Conservation (phyloP, 2,329 filamentous ascomycete species). For the Camillea tinctor region DNA sequence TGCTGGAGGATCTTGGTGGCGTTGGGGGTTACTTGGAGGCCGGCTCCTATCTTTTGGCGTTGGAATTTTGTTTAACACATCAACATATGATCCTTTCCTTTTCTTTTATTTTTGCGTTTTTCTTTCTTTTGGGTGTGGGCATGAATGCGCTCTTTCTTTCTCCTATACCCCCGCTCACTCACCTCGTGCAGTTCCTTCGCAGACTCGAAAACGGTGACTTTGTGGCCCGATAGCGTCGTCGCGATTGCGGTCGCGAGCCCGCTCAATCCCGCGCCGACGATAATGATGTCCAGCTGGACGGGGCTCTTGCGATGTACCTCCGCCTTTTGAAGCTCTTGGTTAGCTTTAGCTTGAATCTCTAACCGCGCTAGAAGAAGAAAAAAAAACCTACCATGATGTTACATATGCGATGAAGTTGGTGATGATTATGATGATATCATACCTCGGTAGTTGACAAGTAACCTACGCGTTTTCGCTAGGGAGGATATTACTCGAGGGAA, state of each 20-base stretch:
- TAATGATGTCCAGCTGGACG: conserved; percentile 34
- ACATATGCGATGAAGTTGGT: not conserved
- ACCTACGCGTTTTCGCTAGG: not conserved
- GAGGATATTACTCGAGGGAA: not conserved
- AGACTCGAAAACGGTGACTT: conserved; percentile 42
- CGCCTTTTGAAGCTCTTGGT: not conserved
- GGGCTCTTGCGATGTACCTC: not conserved
- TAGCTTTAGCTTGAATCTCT: not conserved
- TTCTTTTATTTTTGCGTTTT: no score
- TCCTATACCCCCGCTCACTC: conserved; percentile 3
- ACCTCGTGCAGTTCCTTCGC: conserved; percentile 41
- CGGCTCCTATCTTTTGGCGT: conserved; percentile 45
- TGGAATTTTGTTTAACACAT: not conserved
- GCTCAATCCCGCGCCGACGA: conserved; percentile 43
- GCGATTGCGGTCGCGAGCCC: conserved; percentile 42
- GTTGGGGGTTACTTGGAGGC: conserved; percentile 53
- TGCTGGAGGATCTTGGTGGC: conserved; percentile 47
- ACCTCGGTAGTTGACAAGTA: not conserved
- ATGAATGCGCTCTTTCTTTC: not conserved
- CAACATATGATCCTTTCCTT: no score
- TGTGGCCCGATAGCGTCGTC: conserved; percentile 37
- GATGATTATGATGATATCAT: not conserved
- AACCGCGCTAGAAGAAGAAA: no score
- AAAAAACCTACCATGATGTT: not conserved
- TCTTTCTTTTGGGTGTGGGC: no score